phyloP scores from a whole-genome alignment of 1,139 yeast species.

The Hansenula lynferdii region DNA sequence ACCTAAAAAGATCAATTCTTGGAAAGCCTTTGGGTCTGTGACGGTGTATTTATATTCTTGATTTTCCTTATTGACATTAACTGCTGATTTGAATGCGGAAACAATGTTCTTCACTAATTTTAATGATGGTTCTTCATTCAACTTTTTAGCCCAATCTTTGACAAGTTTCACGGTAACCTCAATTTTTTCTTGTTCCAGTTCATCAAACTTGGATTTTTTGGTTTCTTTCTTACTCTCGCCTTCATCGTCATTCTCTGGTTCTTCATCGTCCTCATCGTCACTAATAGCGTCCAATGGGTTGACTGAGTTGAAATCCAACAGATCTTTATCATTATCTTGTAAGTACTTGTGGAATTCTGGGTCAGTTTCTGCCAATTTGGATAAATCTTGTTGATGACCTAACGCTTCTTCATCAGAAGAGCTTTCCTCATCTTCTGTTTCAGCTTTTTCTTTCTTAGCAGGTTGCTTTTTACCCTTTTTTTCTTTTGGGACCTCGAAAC shows the following conservation, averaged over 20 bases:
- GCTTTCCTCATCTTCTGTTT: conserved; percentile 27
- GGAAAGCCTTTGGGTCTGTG: conserved; percentile 75
- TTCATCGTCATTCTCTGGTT: conserved; percentile 40
- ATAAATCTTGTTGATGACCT: conserved; percentile 63
- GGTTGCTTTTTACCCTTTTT: conserved; percentile 35
- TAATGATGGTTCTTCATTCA: conserved; percentile 54
- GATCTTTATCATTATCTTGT: conserved; percentile 70
- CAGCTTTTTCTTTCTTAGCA: conserved; percentile 20
- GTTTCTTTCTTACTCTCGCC: conserved; percentile 20
- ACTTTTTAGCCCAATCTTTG: conserved; percentile 59
- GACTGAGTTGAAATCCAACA: conserved; percentile 64
- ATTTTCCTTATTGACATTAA: conserved; percentile 56
- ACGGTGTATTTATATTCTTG: conserved; percentile 62
- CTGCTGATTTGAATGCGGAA: conserved; percentile 84
- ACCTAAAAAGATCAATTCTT: conserved; percentile 66
- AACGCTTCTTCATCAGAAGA: conserved; percentile 36
- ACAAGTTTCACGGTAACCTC: conserved; percentile 64
- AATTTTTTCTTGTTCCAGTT: conserved; percentile 29
- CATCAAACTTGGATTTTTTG: conserved; percentile 17
- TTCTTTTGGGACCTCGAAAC: conserved; percentile 67
- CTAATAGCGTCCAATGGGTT: conserved; percentile 73
- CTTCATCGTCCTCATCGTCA: conserved; percentile 53
- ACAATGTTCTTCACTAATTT: conserved; percentile 64
- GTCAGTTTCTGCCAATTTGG: conserved; percentile 66
- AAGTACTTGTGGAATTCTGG: conserved; percentile 85